Base-by-base conservation (phyloP, 768 basidiomycete species). In the Russula foetens region DNA sequence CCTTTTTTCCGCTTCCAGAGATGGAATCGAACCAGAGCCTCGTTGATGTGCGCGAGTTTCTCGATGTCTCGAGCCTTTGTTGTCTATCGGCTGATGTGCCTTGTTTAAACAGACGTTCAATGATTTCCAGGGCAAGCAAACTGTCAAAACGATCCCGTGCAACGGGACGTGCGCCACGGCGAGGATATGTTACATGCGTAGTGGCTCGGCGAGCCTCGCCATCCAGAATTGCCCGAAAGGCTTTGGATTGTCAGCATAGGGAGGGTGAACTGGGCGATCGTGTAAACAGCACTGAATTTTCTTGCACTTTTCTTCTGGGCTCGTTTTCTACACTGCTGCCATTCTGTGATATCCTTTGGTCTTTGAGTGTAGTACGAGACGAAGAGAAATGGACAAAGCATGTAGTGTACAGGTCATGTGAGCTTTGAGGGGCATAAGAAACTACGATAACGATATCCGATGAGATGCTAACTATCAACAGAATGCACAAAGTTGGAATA, bases 181-280 rank as follows among this genome's bases (percentile, higher is more conserved):
- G 24, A 89, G 81, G 71, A 83, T 90, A 45, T 90, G 86, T 68
- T 88, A 88, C 65, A 85, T 89, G 19, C 80, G 88, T 28, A 88
- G 86, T 67, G 89, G 85, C 24, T 89, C 87, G 43, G 80, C 80
- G 2, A 75, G 77, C 26, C 76, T 90, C 57, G 84, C 80, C 21
- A 69, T 67, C 61, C 72, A 82, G 68, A 88, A 85, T 66, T 90
- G 88, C 66, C 67, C 66, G 7, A 67, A 58, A 19, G 88, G 86
- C 2, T 87, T 84, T 63, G 88, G 85, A 33, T 88, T n/a, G n/a
- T n/a, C 86, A 43, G 83, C 84, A 31, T 82, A 84, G n/a, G n/a
- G n/a, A n/a, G n/a, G n/a, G 68, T 70, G 21, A 61, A 45, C 19
- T 39, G 35, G 31, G 31, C 23, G n/a, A 15, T 45, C n/a, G 39